phyloP scores from a whole-genome alignment of 257 asterid genomes.

The Haberlea rhodopensis region DNA sequence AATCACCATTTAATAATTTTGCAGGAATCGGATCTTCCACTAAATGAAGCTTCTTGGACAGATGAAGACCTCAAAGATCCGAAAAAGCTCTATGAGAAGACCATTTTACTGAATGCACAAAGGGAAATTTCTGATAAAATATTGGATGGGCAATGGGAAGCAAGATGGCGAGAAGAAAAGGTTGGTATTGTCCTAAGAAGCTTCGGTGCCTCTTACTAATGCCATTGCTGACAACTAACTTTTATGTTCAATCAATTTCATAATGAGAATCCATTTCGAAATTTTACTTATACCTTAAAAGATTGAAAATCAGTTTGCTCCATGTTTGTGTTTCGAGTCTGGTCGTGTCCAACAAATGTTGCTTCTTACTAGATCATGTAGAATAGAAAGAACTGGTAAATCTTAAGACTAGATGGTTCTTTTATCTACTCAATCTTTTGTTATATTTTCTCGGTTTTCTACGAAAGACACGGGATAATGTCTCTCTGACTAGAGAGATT shows the following conservation, averaged over 20 bases:
- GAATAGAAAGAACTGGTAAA: not conserved
- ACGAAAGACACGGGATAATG: not conserved
- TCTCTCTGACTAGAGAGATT: not conserved
- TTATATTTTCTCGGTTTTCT: not conserved
- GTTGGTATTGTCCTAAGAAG: constrained; percentile 29
- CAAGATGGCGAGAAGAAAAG: constrained; percentile 92
- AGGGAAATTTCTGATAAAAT: constrained; percentile 75
- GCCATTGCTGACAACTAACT: not conserved
- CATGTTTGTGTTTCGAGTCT: not conserved
- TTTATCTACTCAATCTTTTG: not conserved
- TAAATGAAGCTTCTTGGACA: constrained; percentile 58
- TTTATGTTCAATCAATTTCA: not conserved
- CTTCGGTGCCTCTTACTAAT: not conserved
- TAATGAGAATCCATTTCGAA: too few species aligned
- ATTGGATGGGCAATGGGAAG: constrained; percentile 68
- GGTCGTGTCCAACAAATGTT: not conserved
- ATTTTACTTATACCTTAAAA: not conserved
- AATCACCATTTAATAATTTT: not conserved
- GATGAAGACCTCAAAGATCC: constrained; percentile 89
- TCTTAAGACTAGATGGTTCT: not conserved
- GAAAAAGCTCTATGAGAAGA: constrained; percentile 84
- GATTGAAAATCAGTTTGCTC: not conserved
- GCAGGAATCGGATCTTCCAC: not conserved
- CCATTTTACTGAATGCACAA: constrained; percentile 86
- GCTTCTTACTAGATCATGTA: not conserved